Percentiles rank a stretch among this genome's conserved stretches.
phyloP scores from a whole-genome alignment of 2,329 filamentous ascomycete genomes.

The Keithomyces neogunnii region DNA sequence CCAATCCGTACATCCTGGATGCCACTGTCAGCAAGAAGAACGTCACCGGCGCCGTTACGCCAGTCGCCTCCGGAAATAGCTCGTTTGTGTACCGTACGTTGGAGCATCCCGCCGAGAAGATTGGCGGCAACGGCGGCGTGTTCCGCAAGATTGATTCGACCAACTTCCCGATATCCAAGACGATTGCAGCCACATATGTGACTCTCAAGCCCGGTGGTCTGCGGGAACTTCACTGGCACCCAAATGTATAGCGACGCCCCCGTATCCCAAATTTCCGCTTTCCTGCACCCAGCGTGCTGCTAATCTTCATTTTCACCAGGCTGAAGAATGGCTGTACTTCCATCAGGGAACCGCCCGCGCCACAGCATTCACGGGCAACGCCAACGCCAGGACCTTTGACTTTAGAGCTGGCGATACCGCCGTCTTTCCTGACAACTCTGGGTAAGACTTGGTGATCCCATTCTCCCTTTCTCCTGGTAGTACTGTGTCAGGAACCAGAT shows the following conservation, averaged over 20 bases:
- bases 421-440: conserved; percentile 57
- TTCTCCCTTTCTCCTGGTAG: background rate
- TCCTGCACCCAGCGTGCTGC: background rate
- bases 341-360: conserved; percentile 52
- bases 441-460: conserved; percentile 23
- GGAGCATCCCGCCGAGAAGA: conserved; percentile 44
- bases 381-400: conserved; percentile 57
- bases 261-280: background rate
- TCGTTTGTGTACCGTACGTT: conserved; percentile 56
- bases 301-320: conserved; percentile 25
- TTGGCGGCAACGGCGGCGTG: conserved; percentile 53
- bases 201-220: conserved; percentile 54
- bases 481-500: background rate
- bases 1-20: conserved; percentile 55
- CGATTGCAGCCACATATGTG: conserved; percentile 57
- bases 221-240: conserved; percentile 63
- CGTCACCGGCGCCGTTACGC: conserved; percentile 28
- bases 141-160: conserved; percentile 57
- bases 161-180: conserved; percentile 59
- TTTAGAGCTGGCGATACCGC: conserved; percentile 60
- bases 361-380: conserved; percentile 55
- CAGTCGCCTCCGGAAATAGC: conserved; percentile 43
- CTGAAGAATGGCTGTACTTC: conserved; percentile 66
- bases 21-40: conserved; percentile 40
- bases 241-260: conserved; percentile 39